phyloP scores from a whole-genome alignment of 495 filamentous ascomycete genomes.

The Neurospora sp. region DNA sequence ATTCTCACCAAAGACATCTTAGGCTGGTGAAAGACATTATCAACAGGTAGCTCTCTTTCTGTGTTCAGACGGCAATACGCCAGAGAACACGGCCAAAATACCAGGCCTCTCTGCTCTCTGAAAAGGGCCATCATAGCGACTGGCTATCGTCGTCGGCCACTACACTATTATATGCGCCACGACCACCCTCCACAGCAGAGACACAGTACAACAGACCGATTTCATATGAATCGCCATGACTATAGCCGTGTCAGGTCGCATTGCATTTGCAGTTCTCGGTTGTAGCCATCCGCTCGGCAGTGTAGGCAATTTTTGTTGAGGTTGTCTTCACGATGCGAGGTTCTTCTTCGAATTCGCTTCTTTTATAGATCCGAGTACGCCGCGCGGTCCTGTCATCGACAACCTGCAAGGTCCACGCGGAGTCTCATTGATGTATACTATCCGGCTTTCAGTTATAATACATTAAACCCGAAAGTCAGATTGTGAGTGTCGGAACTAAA shows the following conservation, averaged over 20 bases:
- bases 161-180: neutral
- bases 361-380: neutral
- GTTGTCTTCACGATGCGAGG: neutral
- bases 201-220: neutral
- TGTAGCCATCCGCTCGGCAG: neutral
- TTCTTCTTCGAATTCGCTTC: neutral
- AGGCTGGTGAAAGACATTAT: neutral
- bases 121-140: no score
- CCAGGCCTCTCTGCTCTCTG: no score
- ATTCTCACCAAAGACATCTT: neutral
- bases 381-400: no score
- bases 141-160: no score
- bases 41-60: no score
- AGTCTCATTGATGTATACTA: neutral
- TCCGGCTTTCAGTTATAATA: no score
- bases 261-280: neutral
- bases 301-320: neutral
- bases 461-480: no score
- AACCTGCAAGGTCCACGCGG: neutral
- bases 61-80: no score
- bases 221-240: neutral
- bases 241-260: neutral
- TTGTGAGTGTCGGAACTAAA: no score
- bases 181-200: neutral
- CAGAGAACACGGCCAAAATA: no score